These are phyloP conservation scores for Ramaria sp. DNA, from an alignment of 768 basidiomycete species.

Conservation along the genomic window DNA sequence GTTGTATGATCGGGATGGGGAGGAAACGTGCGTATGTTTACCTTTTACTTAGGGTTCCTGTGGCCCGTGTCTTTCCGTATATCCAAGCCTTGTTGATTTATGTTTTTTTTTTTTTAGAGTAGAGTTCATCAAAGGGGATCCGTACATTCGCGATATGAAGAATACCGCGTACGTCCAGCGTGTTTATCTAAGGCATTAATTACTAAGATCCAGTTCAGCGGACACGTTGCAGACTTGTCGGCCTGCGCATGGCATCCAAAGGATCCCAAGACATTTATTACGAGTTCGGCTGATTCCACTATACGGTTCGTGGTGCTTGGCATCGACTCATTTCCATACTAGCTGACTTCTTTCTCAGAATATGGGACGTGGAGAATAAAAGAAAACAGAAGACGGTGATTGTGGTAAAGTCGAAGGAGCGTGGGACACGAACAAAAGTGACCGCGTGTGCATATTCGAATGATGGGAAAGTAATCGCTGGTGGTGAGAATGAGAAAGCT, in stretches of 20 bases:
- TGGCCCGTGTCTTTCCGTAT: slow-evolving; percentile 6
- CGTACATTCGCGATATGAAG: slow-evolving; percentile 97
- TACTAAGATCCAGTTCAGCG: slow-evolving; percentile 36
- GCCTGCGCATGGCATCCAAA: slow-evolving; percentile 92
- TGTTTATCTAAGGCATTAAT: slow-evolving; percentile 8
- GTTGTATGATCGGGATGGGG: slow-evolving; percentile 85
- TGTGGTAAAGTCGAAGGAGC: slow-evolving; percentile 92
- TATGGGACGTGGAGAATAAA: slow-evolving; percentile 91
- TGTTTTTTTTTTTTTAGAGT: neutral
- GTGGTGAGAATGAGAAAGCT: slow-evolving; percentile 43
- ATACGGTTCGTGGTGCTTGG: slow-evolving; percentile 48
- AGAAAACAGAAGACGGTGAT: slow-evolving; percentile 94
- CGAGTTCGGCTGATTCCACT: slow-evolving; percentile 91
- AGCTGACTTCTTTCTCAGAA: slow-evolving; percentile 34
- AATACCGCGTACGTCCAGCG: slow-evolving; percentile 73
- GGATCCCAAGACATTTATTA: slow-evolving; percentile 75
- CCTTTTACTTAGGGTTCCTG: slow-evolving; percentile 2
- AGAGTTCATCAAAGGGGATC: slow-evolving; percentile 81
- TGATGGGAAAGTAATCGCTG: slow-evolving; percentile 85
- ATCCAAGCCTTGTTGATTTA: too few species aligned
- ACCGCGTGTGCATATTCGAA: slow-evolving; percentile 77
- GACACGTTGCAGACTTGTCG: slow-evolving; percentile 88
- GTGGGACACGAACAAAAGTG: slow-evolving; percentile 89
- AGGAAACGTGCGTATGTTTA: slow-evolving; percentile 63
- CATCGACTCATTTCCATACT: neutral